Conservation (phyloP, 192 early-diverging fungal species). For the Borealophlyctis nickersoniae region DNA sequence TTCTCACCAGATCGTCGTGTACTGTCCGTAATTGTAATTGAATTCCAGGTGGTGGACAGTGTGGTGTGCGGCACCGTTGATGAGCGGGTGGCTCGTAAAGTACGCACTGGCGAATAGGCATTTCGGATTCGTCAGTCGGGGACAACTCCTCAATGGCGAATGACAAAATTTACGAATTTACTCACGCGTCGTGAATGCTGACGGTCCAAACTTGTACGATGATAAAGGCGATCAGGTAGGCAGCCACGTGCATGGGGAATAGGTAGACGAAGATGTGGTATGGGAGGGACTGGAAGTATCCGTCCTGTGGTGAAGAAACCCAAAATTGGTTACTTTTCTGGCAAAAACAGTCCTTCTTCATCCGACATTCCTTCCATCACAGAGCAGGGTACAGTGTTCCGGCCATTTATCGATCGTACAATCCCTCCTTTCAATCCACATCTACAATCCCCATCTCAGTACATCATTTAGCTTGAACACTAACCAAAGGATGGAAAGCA, state of each 20-base stretch:
- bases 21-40: constrained; percentile 99
- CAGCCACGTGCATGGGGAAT: constrained; percentile 86
- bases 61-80: constrained; percentile 94
- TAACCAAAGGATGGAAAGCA: constrained; percentile 86
- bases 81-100: constrained; percentile 58
- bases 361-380: constrained; percentile 6
- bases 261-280: constrained; percentile 91
- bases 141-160: no score
- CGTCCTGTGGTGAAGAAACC: constrained; percentile 56
- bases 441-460: constrained; percentile 6
- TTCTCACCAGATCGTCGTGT: constrained; percentile 91
- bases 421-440: not conserved
- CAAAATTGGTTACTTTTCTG: no score
- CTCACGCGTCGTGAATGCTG: constrained; percentile 90
- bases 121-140: not conserved
- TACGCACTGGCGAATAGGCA: constrained; percentile 51
- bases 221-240: constrained; percentile 83
- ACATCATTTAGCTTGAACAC: no score
- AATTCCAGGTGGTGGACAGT: constrained; percentile 98
- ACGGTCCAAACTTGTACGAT: constrained; percentile 96
- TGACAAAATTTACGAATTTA: constrained; percentile 7
- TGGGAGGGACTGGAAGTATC: constrained; percentile 92
- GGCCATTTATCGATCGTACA: not conserved
- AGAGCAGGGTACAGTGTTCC: not conserved
- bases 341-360: no score